Base-by-base conservation (phyloP, 2,329 filamentous ascomycete species). In the Hypoxylon sp. region DNA sequence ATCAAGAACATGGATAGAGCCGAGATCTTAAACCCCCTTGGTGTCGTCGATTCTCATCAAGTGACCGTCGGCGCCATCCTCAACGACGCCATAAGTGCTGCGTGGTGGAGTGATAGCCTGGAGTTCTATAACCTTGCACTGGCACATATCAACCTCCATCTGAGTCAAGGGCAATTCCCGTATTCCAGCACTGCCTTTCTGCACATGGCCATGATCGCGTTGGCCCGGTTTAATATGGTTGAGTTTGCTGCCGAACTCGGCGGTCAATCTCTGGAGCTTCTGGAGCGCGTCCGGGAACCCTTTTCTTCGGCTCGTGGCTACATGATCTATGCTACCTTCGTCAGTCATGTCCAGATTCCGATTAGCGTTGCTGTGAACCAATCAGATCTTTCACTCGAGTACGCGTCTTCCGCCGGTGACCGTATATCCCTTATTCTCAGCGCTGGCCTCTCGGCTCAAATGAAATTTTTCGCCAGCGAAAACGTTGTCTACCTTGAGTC, bases 71-170 rank as follows among this genome's bases (percentile, higher is more conserved):
- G 89, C 2, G 88, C 90, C 6, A 87, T 94, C 3, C 79, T 93
- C 15, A 84, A 88, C 0, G 90, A 94, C 76, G 85, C 91, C 11
- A 81, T 89, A 7, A 87, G 85, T 67, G 87, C 89, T 13, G 89
- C 89, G 3, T 92, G 89, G 81, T 93, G 91, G 91, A 88, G 84
- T 41, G 87, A 93, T 69, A 82, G 82, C 19, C 76, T 93, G 8
- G 82, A 88, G n/a, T 93, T 91, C 73, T 94, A 92, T 73, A 87
- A 91, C 68, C 82, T 90, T 24, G 82, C 87, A 0, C 78, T 94
- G 13, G 82, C 88, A 63, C 87, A 93, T 79, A 79, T 93, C 57
- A 81, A 88, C 55, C 81, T 89, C 56, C 89, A 91, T 72, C 78
- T 94, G 6, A 80, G 82, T 2, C 79, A 80, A 10, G 91, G 90